Evolutionary conservation across 768 basidiomycete species (phyloP).

Genomic region (Tricholoma saponaceum): DNA sequence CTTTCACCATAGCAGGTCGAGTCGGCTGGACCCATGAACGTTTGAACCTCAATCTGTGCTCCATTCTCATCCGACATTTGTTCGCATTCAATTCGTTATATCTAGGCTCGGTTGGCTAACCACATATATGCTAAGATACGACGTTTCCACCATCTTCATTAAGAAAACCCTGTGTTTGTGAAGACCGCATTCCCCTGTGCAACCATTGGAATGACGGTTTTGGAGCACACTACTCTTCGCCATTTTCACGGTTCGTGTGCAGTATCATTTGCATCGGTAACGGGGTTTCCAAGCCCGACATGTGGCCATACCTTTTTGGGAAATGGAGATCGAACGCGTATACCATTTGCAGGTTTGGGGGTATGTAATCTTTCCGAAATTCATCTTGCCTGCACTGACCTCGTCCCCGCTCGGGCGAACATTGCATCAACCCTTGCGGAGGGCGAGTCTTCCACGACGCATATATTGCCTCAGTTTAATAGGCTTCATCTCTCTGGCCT

Average conservation of each 20-base stretch:
- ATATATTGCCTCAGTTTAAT: too few species aligned
- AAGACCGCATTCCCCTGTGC: background rate
- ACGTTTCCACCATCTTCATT: background rate
- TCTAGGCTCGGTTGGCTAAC: background rate
- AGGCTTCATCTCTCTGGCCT: background rate
- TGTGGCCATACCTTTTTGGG: conserved; percentile 28
- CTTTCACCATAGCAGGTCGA: too few species aligned
- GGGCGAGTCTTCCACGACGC: conserved; percentile 16
- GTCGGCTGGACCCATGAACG: conserved; percentile 29
- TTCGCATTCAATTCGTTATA: background rate
- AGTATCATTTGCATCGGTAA: background rate
- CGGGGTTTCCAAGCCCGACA: conserved; percentile 8
- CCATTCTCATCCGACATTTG: conserved; percentile 7
- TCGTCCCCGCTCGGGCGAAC: background rate
- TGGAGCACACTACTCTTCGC: background rate
- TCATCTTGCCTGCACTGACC: background rate
- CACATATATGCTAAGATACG: background rate
- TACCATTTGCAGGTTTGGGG: conserved; percentile 31
- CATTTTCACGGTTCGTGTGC: background rate
- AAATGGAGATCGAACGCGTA: conserved; percentile 23
- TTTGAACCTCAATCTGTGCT: conserved; percentile 11
- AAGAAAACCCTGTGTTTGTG: background rate
- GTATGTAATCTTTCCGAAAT: conserved; percentile 8
- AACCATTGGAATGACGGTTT: background rate
- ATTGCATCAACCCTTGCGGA: conserved; percentile 24